Evolutionary conservation across 2,329 filamentous ascomycete genomes (phyloP).

Genomic region (Fusarium miscanthi): DNA sequence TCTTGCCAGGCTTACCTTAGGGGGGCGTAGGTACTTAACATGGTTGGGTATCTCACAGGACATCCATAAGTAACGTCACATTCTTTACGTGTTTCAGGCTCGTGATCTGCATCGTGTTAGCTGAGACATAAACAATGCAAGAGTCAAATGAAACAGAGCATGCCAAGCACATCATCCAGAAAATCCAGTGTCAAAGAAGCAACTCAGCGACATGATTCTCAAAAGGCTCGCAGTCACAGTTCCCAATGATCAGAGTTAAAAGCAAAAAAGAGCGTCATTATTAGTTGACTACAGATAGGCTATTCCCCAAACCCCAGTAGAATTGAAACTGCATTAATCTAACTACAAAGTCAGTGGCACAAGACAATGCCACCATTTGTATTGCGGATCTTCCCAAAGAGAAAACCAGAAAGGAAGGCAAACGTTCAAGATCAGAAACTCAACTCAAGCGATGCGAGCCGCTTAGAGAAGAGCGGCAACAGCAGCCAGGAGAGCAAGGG

Average conservation of each 20-base stretch:
- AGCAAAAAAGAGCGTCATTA: constrained; percentile 7
- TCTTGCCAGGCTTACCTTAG: background rate
- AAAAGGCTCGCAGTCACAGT: background rate
- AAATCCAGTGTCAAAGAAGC: background rate
- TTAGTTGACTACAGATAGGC: constrained; percentile 19
- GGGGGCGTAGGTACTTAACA: background rate
- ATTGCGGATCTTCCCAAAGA: constrained; percentile 12
- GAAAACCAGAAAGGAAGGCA: constrained; percentile 16
- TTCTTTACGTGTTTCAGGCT: background rate
- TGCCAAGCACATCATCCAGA: background rate
- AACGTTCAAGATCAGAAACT: background rate
- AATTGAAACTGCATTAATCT: constrained; percentile 20
- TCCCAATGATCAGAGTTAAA: background rate
- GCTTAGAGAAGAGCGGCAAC: constrained; percentile 33
- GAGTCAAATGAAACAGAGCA: background rate
- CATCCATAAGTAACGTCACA: background rate
- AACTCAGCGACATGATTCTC: background rate
- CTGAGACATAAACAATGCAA: background rate
- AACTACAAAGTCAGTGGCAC: constrained; percentile 29
- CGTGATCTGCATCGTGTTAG: background rate
- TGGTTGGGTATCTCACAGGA: background rate
- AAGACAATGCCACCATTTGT: constrained; percentile 15
- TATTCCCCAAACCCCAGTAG: constrained; percentile 19
- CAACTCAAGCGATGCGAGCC: background rate
- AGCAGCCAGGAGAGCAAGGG: constrained; percentile 33